These are phyloP conservation scores for Entomortierella chlamydospora DNA, from an alignment of 192 early-diverging fungal species.

Conservation along the genomic window DNA sequence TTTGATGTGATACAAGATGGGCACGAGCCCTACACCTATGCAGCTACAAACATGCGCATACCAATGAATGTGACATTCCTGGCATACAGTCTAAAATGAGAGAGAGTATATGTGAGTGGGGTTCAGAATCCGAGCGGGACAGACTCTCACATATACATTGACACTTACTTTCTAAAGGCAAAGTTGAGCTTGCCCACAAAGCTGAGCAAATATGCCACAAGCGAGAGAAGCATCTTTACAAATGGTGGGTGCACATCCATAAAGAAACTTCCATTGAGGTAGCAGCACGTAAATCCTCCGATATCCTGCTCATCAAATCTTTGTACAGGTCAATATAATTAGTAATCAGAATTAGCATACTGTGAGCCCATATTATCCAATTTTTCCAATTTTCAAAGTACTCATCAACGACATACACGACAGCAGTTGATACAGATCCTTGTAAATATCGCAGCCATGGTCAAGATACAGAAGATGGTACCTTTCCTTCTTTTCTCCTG, in stretches of 20 bases:
- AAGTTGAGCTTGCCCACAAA: constrained; percentile 89
- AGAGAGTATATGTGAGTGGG: background rate
- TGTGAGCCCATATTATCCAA: too few relatives aligned
- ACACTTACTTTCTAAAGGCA: constrained; percentile 82
- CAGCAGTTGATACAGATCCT: constrained; percentile 39
- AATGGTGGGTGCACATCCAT: constrained; percentile 97
- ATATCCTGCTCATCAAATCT: constrained; percentile 94
- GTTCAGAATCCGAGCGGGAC: too few relatives aligned
- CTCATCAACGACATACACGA: constrained; percentile 29
- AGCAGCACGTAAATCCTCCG: constrained; percentile 88
- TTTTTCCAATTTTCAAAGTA: background rate
- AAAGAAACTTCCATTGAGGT: constrained; percentile 89
- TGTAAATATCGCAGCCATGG: constrained; percentile 17
- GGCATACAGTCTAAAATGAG: constrained; percentile 57
- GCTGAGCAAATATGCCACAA: constrained; percentile 69
- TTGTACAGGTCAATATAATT: background rate
- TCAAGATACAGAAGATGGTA: constrained; percentile 18
- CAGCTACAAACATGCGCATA: constrained; percentile 84
- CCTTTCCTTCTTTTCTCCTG: constrained; percentile 35
- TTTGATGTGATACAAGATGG: constrained; percentile 86
- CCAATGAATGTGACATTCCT: constrained; percentile 91
- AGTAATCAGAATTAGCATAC: background rate
- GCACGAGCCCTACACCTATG: constrained; percentile 85
- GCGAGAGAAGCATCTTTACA: constrained; percentile 84
- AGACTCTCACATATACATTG: too few relatives aligned